A percentile compares a stretch with the other conserved stretches of the same genome.
phyloP scores from a whole-genome alignment of 169 alveolate species.

The Eimeria zaria region DNA sequence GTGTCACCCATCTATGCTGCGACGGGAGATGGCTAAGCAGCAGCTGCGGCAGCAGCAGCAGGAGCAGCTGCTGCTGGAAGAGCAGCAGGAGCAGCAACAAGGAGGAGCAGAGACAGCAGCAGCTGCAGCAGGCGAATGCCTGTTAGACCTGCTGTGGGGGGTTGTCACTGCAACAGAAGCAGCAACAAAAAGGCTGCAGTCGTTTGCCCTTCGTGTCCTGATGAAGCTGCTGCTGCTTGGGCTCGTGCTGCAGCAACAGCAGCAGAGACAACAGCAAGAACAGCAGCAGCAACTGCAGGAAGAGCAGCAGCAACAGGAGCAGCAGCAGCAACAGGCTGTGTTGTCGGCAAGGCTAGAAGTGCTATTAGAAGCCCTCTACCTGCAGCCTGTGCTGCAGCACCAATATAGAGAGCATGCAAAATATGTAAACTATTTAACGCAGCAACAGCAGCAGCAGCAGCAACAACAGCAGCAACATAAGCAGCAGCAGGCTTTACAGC shows the following conservation, averaged over 20 bases:
- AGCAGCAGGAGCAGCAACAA: slow-evolving; percentile 20
- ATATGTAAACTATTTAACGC: slow-evolving; percentile 14
- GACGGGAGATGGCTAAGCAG: slow-evolving; percentile 45
- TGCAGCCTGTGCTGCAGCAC: slow-evolving; percentile 73
- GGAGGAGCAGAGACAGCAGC: neutral
- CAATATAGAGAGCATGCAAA: slow-evolving; percentile 19
- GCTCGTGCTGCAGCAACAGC: slow-evolving; percentile 20
- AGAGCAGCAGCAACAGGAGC: slow-evolving; percentile 4
- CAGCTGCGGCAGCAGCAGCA: slow-evolving; percentile 41
- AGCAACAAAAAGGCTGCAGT: slow-evolving; percentile 72
- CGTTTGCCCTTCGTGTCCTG: slow-evolving; percentile 33
- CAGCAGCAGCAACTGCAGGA: slow-evolving; percentile 41
- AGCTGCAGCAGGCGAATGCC: slow-evolving; percentile 13
- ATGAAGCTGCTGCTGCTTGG: slow-evolving; percentile 71
- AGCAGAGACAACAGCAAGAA: neutral
- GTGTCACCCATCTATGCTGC: slow-evolving; percentile 72
- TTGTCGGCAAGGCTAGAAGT: slow-evolving; percentile 16
- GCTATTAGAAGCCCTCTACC: slow-evolving; percentile 57
- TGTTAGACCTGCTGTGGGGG: slow-evolving; percentile 67
- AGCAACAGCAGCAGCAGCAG: neutral
- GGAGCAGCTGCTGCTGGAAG: slow-evolving; percentile 35
- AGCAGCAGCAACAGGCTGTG: neutral
- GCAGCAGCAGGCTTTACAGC: neutral
- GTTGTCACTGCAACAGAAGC: slow-evolving; percentile 73
- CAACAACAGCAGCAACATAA: neutral